A percentile compares a stretch with the other conserved stretches of the same genome.
phyloP scores from a whole-genome alignment of 495 filamentous ascomycete species.

The Oidiodendron maius region DNA sequence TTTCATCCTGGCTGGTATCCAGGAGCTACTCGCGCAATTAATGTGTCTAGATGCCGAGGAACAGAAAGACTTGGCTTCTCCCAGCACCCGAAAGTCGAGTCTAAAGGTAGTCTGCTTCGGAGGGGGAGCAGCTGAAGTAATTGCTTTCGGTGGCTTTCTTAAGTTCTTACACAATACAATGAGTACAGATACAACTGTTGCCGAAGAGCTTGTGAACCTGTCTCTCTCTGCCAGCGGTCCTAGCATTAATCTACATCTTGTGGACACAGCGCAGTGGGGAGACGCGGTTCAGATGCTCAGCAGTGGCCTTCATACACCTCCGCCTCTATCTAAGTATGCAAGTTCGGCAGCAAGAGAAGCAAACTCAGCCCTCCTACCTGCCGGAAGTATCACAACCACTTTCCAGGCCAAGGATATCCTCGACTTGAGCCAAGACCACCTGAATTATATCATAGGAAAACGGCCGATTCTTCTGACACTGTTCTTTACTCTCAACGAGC shows the following conservation, averaged over 20 bases:
- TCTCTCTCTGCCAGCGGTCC: not conserved
- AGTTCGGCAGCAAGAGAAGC: conserved; percentile 39
- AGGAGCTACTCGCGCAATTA: conserved; percentile 29
- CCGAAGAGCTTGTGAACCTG: not conserved
- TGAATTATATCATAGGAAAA: conserved; percentile 33
- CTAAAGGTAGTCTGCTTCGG: conserved; percentile 64
- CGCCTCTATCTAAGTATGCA: conserved; percentile 48
- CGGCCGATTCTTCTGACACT: conserved; percentile 58
- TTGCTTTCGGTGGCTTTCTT: conserved; percentile 64
- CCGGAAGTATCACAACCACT: conserved; percentile 28
- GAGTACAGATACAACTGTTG: not conserved
- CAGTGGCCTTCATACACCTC: conserved; percentile 36
- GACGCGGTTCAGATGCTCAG: conserved; percentile 50
- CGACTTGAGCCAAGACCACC: conserved; percentile 29
- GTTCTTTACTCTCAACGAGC: conserved; percentile 95
- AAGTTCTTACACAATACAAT: conserved; percentile 29
- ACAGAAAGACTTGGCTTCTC: not conserved
- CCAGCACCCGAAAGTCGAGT: not conserved
- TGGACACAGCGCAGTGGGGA: conserved; percentile 80
- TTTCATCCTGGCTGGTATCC: conserved; percentile 52
- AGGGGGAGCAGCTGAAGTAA: conserved; percentile 81
- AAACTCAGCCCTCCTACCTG: conserved; percentile 21
- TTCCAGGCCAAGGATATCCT: conserved; percentile 65
- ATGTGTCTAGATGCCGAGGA: not conserved
- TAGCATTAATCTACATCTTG: conserved; percentile 50